A percentile compares a stretch with the other conserved stretches of the same genome.
Conservation (phyloP, 2,329 filamentous ascomycete species). For the Helotiales sp. region DNA sequence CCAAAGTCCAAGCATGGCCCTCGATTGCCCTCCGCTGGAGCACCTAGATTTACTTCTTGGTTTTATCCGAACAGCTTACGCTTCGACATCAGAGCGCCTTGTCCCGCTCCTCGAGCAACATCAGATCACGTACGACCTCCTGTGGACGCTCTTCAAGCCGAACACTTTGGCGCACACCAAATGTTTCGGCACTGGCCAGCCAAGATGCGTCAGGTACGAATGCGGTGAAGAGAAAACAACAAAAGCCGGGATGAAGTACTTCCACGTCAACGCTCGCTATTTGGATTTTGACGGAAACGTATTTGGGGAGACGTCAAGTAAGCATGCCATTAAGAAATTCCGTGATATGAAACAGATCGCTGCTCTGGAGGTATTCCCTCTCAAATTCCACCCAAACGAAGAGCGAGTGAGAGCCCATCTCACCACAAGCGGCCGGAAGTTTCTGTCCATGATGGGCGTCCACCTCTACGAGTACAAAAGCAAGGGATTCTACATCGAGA, state of each 20-base stretch:
- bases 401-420: conserved; percentile 37
- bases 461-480: conserved; percentile 43
- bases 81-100: conserved; percentile 17
- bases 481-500: conserved; percentile 43
- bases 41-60: conserved; percentile 27
- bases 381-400: conserved; percentile 38
- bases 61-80: conserved; percentile 28
- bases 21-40: conserved; percentile 7
- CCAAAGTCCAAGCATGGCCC: background rate
- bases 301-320: conserved; percentile 37
- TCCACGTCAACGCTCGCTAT: conserved; percentile 24
- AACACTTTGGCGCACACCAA: conserved; percentile 39
- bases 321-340: conserved; percentile 31
- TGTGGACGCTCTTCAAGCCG: too few relatives aligned
- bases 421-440: conserved; percentile 39
- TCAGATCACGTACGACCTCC: conserved; percentile 45
- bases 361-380: conserved; percentile 42
- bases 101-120: conserved; percentile 37
- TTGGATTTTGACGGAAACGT: conserved; percentile 39
- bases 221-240: conserved; percentile 32
- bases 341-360: conserved; percentile 33
- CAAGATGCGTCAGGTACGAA: conserved; percentile 34
- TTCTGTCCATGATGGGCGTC: conserved; percentile 37
- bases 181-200: conserved; percentile 31
- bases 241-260: conserved; percentile 22